Evolutionary conservation across 768 basidiomycete species (phyloP), one percentile per base, ranked within the genome.

Genomic region (Pleurotus eryngii): DNA sequence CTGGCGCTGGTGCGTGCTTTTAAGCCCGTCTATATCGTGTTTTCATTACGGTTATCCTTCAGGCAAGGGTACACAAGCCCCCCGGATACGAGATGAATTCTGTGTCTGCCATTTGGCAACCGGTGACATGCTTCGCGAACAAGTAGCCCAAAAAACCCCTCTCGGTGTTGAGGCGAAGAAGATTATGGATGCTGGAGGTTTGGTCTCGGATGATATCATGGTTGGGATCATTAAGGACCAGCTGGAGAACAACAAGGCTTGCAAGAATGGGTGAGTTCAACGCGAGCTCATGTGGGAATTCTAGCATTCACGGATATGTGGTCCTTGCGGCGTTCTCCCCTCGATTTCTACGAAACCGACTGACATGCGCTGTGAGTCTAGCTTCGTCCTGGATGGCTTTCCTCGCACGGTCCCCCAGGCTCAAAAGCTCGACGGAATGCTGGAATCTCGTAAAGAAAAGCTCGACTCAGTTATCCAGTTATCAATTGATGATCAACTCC

Each of bases 31-130:
- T 37, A 18, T 9, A n/a, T 37, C 5, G 18, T 27, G 11, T n/a
- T 9, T 30, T 50, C 30, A n/a, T 18, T 50, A 15, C n/a, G 11
- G 14, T 17, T 7, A 17, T 38, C 62, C 30, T 57, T 26, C 68
- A 97, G 96, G 96, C 63, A 99, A 99, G 81, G 97, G 97, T 24
- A 99, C 97, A 2, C 97, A 99, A 73, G 97, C 95, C 0, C 96
- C 97, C 4, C 83, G 80, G 69, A 95, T 99, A 76, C 86, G 88
- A 53, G 87, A 93, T 61, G 83, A 91, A 67, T 99, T 90, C 79
- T 95, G 94, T 69, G 85, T 99, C 46, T 99, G 97, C 79, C 97
- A 99, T 77, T 79, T 99, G 64, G 96, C 97, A 22, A 99, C 97
- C 27, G 97, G 97, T 17, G 97, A 99, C 78, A 96, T 99, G 94